These are phyloP conservation scores for Rusavskia elegans DNA, from an alignment of 495 filamentous ascomycete genomes.

Conservation along the genomic window DNA sequence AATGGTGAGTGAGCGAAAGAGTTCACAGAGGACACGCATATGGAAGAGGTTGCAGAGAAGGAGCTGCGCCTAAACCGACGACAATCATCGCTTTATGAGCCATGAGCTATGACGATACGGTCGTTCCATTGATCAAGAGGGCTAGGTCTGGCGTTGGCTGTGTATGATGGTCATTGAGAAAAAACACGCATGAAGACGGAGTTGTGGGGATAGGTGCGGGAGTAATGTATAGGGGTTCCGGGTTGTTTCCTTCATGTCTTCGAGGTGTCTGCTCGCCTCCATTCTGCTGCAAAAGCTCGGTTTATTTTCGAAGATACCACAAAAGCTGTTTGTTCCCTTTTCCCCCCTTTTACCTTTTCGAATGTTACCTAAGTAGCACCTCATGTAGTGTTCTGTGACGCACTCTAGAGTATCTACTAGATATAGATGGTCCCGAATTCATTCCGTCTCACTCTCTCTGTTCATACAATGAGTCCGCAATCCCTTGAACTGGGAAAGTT, in stretches of 20 bases:
- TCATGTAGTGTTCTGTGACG: too few species aligned
- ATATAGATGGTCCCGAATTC: background rate
- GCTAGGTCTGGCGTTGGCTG: background rate
- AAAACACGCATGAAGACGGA: background rate
- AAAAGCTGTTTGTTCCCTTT: background rate
- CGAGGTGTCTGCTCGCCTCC: background rate
- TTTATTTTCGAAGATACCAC: background rate
- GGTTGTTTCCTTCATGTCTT: background rate
- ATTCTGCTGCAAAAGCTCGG: background rate
- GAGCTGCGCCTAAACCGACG: background rate
- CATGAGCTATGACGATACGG: background rate
- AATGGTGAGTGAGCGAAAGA: background rate
- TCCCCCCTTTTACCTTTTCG: background rate
- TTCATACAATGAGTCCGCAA: too few species aligned
- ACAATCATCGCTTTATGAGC: background rate
- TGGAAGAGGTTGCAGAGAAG: too few species aligned
- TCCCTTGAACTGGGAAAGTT: too few species aligned
- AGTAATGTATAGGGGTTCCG: background rate
- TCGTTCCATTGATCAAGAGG: background rate
- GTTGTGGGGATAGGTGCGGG: background rate
- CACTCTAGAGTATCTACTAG: too few species aligned
- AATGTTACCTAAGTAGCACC: too few species aligned
- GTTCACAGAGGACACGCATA: background rate
- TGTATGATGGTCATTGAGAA: background rate
- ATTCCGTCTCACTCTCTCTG: too few species aligned